A percentile compares a stretch with the other conserved stretches of the same genome.
These are phyloP conservation scores for Myxozyma sirexii DNA, from an alignment of 805 yeast species.

Conservation along the genomic window DNA sequence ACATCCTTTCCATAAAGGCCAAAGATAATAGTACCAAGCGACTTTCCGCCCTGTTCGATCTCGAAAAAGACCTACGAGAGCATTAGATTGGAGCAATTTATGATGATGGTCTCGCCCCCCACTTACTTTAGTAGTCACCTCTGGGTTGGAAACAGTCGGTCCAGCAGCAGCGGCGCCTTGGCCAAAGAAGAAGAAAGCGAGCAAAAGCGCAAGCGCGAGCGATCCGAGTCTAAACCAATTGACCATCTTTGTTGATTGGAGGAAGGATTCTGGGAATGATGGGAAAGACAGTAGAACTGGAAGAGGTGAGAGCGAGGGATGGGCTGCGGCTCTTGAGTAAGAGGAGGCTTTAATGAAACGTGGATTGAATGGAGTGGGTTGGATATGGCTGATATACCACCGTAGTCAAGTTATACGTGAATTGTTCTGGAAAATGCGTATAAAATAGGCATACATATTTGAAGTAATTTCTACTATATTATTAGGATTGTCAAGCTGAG, in stretches of 20 bases:
- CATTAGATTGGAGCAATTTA: no score
- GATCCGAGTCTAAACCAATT: slow-evolving; percentile 11
- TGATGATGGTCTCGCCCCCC: not conserved
- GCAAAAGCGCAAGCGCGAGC: slow-evolving; percentile 15
- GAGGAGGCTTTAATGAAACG: no score
- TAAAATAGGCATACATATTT: no score
- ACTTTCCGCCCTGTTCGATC: slow-evolving; percentile 73
- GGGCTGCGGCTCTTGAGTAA: not conserved
- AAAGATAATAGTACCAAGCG: slow-evolving; percentile 78
- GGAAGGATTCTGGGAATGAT: no score
- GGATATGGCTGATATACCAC: no score
- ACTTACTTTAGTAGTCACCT: slow-evolving; percentile 43
- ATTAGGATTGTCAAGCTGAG: no score
- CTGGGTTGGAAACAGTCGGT: slow-evolving; percentile 17
- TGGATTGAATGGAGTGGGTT: no score
- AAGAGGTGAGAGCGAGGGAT: not conserved
- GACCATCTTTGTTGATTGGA: no score
- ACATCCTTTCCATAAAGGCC: slow-evolving; percentile 87
- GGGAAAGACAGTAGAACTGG: no score
- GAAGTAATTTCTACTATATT: no score
- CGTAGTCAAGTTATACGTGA: no score
- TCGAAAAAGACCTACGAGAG: slow-evolving; percentile 72
- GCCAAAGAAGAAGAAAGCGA: slow-evolving; percentile 28
- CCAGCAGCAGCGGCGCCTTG: slow-evolving; percentile 21
- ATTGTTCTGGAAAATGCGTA: no score